Base-by-base conservation (phyloP, 2,329 filamentous ascomycete genomes). In the Talaromyces funiculosus region DNA sequence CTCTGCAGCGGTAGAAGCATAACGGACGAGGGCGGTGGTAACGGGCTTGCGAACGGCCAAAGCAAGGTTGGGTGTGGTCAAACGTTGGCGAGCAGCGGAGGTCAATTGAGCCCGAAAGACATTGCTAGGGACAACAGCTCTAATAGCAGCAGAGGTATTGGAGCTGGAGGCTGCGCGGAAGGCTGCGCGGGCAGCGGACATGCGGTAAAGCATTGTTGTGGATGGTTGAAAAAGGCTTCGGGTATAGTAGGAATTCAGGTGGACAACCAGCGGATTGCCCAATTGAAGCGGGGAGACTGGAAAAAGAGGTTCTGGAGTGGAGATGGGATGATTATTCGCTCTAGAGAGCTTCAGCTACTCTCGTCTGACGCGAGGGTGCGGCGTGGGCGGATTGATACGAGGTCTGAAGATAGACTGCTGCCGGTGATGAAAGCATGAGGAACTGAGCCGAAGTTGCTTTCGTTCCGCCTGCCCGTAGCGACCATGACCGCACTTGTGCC, bases 21-120 rank as follows among this genome's bases (percentile, higher is more conserved):
- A 78, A 64, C 80, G 81, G 66, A 82, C 75, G 47, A 82, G 73
- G 49, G 78, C 76, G 45, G 75, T 79, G 64, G 75, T 77, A 37
- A 78, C 71, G 43, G 80, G 77, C 69, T 78, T 77, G 68, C 73
- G 74, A 65, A 72, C 65, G 61, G 76, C 70, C 61, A 81, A 69
- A 64, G 78, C 73, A 62, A 80, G 68, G 67, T 67, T 74, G 29
- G 75, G 67, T 20, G 71, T 68, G 33, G 74, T 68, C 65, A 70
- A 67, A 64, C 73, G 72, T 67, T 69, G 66, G 60, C 75, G 75
- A 64, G 74, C 70, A 65, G 76, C 73, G 58, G 75, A 75, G 61
- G 73, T 76, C 74, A 78, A 73, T 66, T 72, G 74, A 63, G 76
- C 75, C 71, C 75, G 77, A 71, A 77, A 76, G 64, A 75, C 67